These are phyloP conservation scores for Entrophospora sp. DNA, from an alignment of 192 early-diverging fungal species.

Conservation along the genomic window DNA sequence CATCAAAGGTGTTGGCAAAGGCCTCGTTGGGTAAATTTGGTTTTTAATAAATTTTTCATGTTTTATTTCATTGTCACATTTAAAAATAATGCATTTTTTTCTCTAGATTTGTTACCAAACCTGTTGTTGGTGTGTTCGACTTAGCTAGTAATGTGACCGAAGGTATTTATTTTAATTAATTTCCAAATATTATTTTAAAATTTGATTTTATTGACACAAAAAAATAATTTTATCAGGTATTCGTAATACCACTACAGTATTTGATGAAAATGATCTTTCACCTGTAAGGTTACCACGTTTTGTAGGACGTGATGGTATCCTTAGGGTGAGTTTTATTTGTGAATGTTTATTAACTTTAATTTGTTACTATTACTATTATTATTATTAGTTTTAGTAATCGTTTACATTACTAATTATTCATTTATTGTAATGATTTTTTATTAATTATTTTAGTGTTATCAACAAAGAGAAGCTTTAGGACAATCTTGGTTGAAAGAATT, in stretches of 20 bases:
- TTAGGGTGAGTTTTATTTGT: slow-evolving; percentile 46
- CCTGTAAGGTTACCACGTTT: slow-evolving; percentile 80
- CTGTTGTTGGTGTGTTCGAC: slow-evolving; percentile 91
- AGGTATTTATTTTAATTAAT: slow-evolving; percentile 32
- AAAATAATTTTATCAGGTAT: slow-evolving; percentile 44
- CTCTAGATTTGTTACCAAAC: slow-evolving; percentile 79
- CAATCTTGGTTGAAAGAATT: slow-evolving; percentile 78
- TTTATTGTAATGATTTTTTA: background rate
- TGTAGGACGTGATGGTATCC: slow-evolving; percentile 76
- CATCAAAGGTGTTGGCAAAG: slow-evolving; percentile 91
- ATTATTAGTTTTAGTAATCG: no score
- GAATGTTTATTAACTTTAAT: no score
- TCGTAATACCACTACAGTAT: slow-evolving; percentile 87
- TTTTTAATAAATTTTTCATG: background rate
- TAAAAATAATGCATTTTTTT: background rate
- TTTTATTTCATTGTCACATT: background rate
- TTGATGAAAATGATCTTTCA: slow-evolving; percentile 71
- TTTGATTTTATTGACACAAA: background rate
- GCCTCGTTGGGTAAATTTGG: slow-evolving; percentile 69
- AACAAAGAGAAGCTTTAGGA: slow-evolving; percentile 71
- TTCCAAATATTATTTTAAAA: background rate
- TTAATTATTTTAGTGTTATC: slow-evolving; percentile 45
- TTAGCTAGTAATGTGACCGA: slow-evolving; percentile 88
- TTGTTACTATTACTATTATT: no score
- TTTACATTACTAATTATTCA: background rate